These are phyloP conservation scores for Stipa capillata DNA, from an alignment of 176 grass and related monocot species.

Conservation along the genomic window DNA sequence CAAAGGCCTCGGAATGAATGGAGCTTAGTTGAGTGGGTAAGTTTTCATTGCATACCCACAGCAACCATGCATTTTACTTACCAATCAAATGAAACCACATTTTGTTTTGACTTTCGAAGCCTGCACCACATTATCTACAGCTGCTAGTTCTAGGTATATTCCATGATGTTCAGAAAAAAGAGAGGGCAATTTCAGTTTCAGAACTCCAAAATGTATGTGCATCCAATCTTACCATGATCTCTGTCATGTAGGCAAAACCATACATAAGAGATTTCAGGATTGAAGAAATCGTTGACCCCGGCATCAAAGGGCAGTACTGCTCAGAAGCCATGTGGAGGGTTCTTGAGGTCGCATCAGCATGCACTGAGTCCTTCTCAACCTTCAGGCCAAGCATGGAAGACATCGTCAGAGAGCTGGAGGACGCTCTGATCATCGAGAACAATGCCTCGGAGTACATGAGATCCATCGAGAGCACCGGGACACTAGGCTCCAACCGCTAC, in stretches of 20 bases:
- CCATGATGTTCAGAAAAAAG: background rate
- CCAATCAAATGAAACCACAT: background rate
- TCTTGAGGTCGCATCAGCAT: constrained; percentile 47
- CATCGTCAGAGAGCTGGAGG: constrained; percentile 56
- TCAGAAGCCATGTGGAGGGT: constrained; percentile 72
- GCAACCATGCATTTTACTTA: background rate
- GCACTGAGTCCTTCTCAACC: constrained; percentile 52
- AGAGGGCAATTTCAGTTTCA: background rate
- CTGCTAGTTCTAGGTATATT: background rate
- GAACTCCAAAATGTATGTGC: background rate
- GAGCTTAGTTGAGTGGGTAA: constrained; percentile 81
- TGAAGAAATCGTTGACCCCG: constrained; percentile 71
- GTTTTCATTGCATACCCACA: background rate
- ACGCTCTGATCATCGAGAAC: constrained; percentile 68
- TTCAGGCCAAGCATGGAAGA: constrained; percentile 61
- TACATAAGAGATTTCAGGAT: constrained; percentile 65
- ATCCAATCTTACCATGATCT: background rate
- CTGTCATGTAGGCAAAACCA: constrained; percentile 43
- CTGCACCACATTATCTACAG: background rate
- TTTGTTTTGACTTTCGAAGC: background rate
- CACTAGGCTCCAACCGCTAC: constrained; percentile 54
- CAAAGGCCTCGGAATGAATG: constrained; percentile 48
- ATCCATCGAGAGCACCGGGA: constrained; percentile 57
- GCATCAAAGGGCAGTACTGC: constrained; percentile 63
- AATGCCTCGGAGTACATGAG: constrained; percentile 73